Evolutionary conservation across 1,139 yeast species (phyloP).

Genomic region (Kodamaea arcana): DNA sequence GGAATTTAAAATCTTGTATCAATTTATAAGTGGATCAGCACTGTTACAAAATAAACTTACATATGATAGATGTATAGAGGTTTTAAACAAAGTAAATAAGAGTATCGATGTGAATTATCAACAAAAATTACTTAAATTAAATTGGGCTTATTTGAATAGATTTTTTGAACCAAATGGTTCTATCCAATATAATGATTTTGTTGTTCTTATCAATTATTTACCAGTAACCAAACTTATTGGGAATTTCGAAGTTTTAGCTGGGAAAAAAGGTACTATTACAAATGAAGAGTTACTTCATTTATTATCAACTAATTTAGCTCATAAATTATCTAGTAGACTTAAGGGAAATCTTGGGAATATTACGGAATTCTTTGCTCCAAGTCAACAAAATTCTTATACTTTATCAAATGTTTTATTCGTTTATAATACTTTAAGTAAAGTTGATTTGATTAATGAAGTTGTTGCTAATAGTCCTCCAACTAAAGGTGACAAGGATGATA

Average conservation of each 20-base stretch:
- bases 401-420: constrained; percentile 42
- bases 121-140: constrained; percentile 39
- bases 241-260: constrained; percentile 38
- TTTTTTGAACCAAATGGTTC: constrained; percentile 41
- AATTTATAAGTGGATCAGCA: constrained; percentile 10
- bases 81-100: constrained; percentile 36
- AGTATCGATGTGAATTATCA: constrained; percentile 43
- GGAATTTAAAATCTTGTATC: constrained; percentile 49
- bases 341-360: constrained; percentile 33
- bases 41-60: constrained; percentile 9
- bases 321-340: constrained; percentile 38
- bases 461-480: constrained; percentile 54
- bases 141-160: constrained; percentile 42
- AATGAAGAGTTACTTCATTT: constrained; percentile 33
- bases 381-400: constrained; percentile 31
- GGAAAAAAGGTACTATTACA: constrained; percentile 30
- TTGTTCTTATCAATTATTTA: constrained; percentile 39
- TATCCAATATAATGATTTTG: constrained; percentile 38
- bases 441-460: constrained; percentile 54
- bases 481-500: constrained; percentile 41
- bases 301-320: constrained; percentile 37
- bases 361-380: constrained; percentile 33
- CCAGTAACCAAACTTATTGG: constrained; percentile 48
- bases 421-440: constrained; percentile 41
- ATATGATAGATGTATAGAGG: constrained; percentile 38